A percentile compares a stretch with the other conserved stretches of the same genome.
These are phyloP conservation scores for Fusarium anthophilum DNA, from an alignment of 2,329 filamentous ascomycete genomes.

Conservation along the genomic window DNA sequence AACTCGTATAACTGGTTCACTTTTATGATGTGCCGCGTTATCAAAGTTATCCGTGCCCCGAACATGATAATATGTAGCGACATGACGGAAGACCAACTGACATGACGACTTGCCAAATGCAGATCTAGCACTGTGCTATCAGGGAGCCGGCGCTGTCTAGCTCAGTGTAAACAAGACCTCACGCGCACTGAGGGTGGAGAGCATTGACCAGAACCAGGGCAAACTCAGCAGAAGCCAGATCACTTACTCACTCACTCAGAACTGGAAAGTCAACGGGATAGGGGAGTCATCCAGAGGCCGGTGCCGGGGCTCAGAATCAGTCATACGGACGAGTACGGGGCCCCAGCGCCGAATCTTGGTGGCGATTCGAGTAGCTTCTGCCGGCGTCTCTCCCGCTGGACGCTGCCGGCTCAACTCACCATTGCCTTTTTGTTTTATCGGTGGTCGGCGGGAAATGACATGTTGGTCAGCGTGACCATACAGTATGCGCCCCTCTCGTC, in stretches of 20 bases:
- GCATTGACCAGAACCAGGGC: conserved; percentile 4
- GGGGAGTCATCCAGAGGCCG: conserved; percentile 33
- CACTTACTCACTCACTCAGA: background rate
- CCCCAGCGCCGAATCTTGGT: conserved; percentile 27
- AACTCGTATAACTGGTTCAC: conserved; percentile 11
- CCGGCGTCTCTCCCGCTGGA: conserved; percentile 5
- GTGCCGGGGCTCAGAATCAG: conserved; percentile 30
- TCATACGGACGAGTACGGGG: conserved; percentile 35
- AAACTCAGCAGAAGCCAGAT: conserved; percentile 1
- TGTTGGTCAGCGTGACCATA: conserved; percentile 42
- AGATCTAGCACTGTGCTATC: conserved; percentile 28
- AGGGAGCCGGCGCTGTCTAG: background rate
- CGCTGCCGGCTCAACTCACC: conserved; percentile 9
- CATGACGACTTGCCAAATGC: conserved; percentile 35
- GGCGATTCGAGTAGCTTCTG: conserved; percentile 39
- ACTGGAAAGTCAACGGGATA: conserved; percentile 3
- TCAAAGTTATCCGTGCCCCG: conserved; percentile 11
- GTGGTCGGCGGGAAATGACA: conserved; percentile 41
- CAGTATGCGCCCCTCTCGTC: conserved; percentile 16
- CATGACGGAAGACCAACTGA: conserved; percentile 32
- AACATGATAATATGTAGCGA: background rate
- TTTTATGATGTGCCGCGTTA: conserved; percentile 8
- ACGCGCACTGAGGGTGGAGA: conserved; percentile 27
- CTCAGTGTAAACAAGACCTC: conserved; percentile 18
- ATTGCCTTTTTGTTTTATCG: background rate